Conservation (phyloP, 2,329 filamentous ascomycete species). For the Aspergillus glaucus region DNA sequence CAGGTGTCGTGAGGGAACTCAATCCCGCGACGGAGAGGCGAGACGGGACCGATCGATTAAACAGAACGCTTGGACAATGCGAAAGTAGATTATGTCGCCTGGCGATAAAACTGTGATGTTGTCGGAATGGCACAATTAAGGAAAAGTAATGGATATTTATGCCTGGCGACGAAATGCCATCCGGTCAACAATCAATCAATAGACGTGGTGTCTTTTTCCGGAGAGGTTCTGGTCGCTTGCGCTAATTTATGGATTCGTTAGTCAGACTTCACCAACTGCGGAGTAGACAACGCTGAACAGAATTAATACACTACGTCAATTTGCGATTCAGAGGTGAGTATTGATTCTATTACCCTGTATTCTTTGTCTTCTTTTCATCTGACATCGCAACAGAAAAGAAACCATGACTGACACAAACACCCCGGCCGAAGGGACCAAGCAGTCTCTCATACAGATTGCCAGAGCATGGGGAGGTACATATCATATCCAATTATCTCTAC, state of each 20-base stretch:
- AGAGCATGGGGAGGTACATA: constrained; percentile 40
- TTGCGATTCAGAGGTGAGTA: too few relatives aligned
- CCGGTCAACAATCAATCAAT: constrained; percentile 8
- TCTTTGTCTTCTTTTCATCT: constrained; percentile 1
- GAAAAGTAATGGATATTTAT: too few relatives aligned
- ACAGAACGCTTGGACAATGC: background rate
- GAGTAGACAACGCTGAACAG: too few relatives aligned
- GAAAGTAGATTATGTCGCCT: too few relatives aligned
- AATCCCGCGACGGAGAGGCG: background rate
- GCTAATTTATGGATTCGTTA: background rate
- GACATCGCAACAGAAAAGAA: background rate
- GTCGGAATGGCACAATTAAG: too few relatives aligned
- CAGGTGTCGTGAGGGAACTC: constrained; percentile 1
- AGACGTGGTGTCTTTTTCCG: constrained; percentile 21
- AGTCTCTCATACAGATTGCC: constrained; percentile 32
- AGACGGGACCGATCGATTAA: background rate
- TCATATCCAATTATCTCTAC: background rate
- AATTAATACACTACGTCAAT: too few relatives aligned
- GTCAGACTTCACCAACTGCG: background rate
- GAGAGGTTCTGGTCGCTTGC: background rate
- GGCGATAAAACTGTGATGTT: too few relatives aligned
- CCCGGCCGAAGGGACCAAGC: constrained; percentile 29
- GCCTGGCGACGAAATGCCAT: too few relatives aligned
- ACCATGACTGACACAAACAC: constrained; percentile 24
- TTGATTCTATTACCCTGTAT: background rate